Evolutionary conservation across 805 yeast species (phyloP).

Genomic region (Scheffersomyces lignosus): DNA sequence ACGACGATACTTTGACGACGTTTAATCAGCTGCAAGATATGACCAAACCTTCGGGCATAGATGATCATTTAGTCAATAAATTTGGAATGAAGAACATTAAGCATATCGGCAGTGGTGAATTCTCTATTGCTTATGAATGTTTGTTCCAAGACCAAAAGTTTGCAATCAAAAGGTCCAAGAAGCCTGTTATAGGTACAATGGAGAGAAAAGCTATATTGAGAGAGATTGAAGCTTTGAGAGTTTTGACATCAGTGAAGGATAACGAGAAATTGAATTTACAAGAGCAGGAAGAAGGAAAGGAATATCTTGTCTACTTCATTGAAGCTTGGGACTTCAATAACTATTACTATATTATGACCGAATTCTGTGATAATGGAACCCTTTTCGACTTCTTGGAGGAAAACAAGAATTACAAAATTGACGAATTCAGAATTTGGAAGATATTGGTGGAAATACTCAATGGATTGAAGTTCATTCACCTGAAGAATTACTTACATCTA

Average conservation of each 20-base stretch:
- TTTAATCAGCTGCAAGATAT: constrained; percentile 1
- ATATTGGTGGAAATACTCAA: constrained; percentile 78
- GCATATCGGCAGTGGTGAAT: constrained; percentile 82
- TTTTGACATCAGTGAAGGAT: constrained; percentile 38
- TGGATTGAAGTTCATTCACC: constrained; percentile 82
- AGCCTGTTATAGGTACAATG: constrained; percentile 50
- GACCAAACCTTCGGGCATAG: constrained; percentile 18
- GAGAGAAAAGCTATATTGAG: constrained; percentile 64
- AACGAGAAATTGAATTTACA: constrained; percentile 29
- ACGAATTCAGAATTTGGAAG: constrained; percentile 98
- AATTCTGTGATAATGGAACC: constrained; percentile 92
- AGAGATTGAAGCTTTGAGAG: constrained; percentile 72
- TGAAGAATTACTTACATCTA: constrained; percentile 70
- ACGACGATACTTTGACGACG: constrained; percentile 3
- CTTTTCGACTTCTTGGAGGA: constrained; percentile 77
- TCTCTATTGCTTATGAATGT: constrained; percentile 84
- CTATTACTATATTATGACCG: constrained; percentile 87
- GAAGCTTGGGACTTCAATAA: constrained; percentile 84
- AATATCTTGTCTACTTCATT: constrained; percentile 72
- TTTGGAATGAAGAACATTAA: constrained; percentile 61
- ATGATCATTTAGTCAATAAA: constrained; percentile 45
- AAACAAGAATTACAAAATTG: constrained; percentile 72
- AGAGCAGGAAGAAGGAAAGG: constrained; percentile 63
- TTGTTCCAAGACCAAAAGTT: constrained; percentile 64
- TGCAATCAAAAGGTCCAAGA: constrained; percentile 87